Conservation (phyloP, 1,139 yeast genomes). For the Eremothecium gossypii region DNA sequence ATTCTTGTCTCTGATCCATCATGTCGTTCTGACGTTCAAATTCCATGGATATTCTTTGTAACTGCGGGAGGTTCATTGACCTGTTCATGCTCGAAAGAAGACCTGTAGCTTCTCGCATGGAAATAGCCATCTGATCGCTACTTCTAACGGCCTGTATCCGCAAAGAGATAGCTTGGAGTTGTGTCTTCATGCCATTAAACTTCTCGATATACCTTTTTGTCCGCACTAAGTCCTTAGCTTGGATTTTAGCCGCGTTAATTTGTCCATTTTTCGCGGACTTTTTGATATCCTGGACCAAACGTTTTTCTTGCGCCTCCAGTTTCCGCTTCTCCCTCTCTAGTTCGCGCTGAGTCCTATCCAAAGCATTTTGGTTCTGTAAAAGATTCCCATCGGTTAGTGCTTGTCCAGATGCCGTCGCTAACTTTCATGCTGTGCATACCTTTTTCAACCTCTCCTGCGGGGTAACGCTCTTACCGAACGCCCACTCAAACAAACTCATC, state of each 20-base stretch:
- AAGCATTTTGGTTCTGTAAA: constrained; percentile 70
- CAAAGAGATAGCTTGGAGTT: constrained; percentile 84
- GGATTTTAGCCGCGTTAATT: constrained; percentile 80
- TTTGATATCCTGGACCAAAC: constrained; percentile 73
- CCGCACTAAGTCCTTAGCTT: constrained; percentile 89
- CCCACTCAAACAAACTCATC: constrained; percentile 81
- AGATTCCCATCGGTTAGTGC: not conserved
- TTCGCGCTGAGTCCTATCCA: constrained; percentile 91
- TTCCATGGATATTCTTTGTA: constrained; percentile 86
- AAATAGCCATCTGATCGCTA: constrained; percentile 89
- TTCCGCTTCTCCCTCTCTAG: constrained; percentile 78
- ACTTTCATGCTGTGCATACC: constrained; percentile 25
- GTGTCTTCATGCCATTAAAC: constrained; percentile 91
- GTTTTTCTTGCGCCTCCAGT: constrained; percentile 85
- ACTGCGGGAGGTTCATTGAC: constrained; percentile 82
- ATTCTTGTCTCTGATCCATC: constrained; percentile 98
- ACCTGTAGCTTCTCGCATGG: constrained; percentile 93
- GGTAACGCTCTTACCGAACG: constrained; percentile 84
- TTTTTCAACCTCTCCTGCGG: constrained; percentile 92
- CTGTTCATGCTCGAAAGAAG: constrained; percentile 79
- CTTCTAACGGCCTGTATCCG: constrained; percentile 87
- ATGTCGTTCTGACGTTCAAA: constrained; percentile 89
- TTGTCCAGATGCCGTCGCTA: not conserved
- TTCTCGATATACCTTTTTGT: constrained; percentile 75
- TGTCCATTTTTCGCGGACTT: constrained; percentile 88